Evolutionary conservation across 441 rosid genomes (phyloP).

Genomic region (Jatropha multifida): DNA sequence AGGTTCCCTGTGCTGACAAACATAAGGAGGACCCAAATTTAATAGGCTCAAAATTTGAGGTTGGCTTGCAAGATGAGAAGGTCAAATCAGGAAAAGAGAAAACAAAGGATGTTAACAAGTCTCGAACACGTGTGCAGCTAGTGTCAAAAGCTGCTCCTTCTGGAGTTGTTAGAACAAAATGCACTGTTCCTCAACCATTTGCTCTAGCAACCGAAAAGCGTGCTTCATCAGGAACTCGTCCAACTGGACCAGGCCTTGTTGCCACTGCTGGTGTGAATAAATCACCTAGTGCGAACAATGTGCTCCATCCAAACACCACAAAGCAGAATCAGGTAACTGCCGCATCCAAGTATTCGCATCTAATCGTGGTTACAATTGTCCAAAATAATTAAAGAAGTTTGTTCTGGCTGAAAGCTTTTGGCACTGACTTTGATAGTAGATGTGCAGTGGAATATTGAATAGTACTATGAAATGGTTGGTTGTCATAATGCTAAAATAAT

Average conservation of each 20-base stretch:
- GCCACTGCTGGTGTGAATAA: constrained; percentile 35
- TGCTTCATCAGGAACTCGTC: constrained; percentile 69
- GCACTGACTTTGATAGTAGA: neutral
- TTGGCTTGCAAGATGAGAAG: constrained; percentile 32
- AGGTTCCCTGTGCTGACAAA: constrained; percentile 28
- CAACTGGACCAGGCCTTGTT: constrained; percentile 40
- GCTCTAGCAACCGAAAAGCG: constrained; percentile 89
- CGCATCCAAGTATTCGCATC: constrained; percentile 11
- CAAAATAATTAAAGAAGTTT: constrained; percentile 2
- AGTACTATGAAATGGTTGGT: neutral
- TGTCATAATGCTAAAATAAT: neutral
- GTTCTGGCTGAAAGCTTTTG: neutral
- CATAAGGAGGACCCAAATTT: constrained; percentile 34
- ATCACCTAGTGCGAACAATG: constrained; percentile 37
- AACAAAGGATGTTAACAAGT: constrained; percentile 32
- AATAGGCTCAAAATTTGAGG: constrained; percentile 30
- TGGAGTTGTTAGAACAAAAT: constrained; percentile 52
- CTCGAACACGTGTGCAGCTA: constrained; percentile 35
- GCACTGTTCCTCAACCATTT: constrained; percentile 92
- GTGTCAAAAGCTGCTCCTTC: constrained; percentile 43
- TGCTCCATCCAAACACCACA: constrained; percentile 30
- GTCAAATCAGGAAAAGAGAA: constrained; percentile 34
- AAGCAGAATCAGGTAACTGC: constrained; percentile 53
- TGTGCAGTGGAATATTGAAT: neutral
- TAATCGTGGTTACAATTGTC: neutral